These are phyloP conservation scores for Colletotrichum gigasporum DNA, from an alignment of 2,329 filamentous ascomycete species.

Conservation along the genomic window DNA sequence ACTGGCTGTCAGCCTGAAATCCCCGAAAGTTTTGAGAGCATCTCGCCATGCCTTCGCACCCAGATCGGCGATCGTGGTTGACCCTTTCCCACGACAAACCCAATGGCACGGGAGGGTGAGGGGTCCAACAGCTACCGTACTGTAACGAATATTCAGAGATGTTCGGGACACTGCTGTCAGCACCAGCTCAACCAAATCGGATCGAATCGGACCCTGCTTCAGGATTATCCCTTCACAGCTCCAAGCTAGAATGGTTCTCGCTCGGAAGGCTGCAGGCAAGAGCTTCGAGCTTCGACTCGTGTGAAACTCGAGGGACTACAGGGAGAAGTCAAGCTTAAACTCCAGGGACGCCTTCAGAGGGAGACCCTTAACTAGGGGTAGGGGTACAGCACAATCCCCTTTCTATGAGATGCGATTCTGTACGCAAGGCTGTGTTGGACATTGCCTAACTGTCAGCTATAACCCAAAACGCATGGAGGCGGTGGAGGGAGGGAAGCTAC, in stretches of 20 bases:
- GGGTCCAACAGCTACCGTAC: not conserved
- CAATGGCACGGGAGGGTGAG: not conserved
- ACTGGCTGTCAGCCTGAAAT: not conserved
- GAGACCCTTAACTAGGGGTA: not conserved
- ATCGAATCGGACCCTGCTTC: not conserved
- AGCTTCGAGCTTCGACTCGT: not conserved
- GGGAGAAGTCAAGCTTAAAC: conserved; percentile 4
- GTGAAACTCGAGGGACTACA: not conserved
- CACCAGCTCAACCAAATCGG: not conserved
- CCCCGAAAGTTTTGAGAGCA: not conserved
- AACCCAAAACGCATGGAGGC: not conserved
- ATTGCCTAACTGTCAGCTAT: not conserved
- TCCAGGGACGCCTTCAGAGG: not conserved
- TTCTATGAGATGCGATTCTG: not conserved
- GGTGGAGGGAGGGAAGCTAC: not conserved
- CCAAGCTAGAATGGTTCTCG: not conserved
- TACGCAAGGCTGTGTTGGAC: not conserved
- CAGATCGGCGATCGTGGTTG: no score
- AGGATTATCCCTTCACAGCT: not conserved
- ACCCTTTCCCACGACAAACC: no score
- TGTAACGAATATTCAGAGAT: not conserved
- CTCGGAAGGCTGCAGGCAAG: not conserved
- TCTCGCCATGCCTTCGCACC: no score
- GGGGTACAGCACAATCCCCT: not conserved
- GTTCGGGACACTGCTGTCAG: not conserved